Evolutionary conservation across 139 green algal species (phyloP).

Genomic region (Coelastrella sp.): DNA sequence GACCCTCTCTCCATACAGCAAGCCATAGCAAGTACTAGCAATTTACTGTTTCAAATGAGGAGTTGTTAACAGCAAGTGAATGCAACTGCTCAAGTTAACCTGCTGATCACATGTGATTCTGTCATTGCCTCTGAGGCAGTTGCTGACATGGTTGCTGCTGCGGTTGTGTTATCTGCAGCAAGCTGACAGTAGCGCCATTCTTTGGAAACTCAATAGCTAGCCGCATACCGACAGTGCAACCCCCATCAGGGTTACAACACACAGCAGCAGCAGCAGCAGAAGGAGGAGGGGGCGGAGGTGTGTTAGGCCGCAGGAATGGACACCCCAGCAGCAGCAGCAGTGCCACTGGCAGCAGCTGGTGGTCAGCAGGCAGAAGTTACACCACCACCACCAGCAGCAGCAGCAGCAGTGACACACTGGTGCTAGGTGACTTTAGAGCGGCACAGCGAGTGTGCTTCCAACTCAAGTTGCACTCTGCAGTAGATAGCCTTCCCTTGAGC

Average conservation of each 20-base stretch:
- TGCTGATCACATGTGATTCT: too few relatives aligned
- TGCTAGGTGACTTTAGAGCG: constrained; percentile 63
- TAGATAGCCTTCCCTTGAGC: background rate
- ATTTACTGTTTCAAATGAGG: too few relatives aligned
- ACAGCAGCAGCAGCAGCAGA: background rate
- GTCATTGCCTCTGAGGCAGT: background rate
- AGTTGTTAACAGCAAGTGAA: too few relatives aligned
- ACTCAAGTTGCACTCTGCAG: background rate
- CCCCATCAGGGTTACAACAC: background rate
- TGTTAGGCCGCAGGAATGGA: background rate
- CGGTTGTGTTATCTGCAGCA: constrained; percentile 26
- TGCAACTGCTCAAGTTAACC: too few relatives aligned
- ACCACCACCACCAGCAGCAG: constrained; percentile 30
- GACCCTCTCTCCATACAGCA: too few relatives aligned
- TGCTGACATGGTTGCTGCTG: background rate
- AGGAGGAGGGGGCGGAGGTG: background rate
- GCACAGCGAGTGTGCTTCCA: constrained; percentile 62
- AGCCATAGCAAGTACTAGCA: too few relatives aligned
- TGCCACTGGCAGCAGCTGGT: background rate
- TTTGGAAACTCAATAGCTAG: constrained; percentile 65
- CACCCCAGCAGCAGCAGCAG: background rate
- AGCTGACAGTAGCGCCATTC: constrained; percentile 60
- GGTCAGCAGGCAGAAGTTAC: background rate
- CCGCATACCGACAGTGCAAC: constrained; percentile 40
- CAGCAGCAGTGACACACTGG: constrained; percentile 46